Conservation (phyloP, 2,329 filamentous ascomycete species). For the Fusarium sp. region DNA sequence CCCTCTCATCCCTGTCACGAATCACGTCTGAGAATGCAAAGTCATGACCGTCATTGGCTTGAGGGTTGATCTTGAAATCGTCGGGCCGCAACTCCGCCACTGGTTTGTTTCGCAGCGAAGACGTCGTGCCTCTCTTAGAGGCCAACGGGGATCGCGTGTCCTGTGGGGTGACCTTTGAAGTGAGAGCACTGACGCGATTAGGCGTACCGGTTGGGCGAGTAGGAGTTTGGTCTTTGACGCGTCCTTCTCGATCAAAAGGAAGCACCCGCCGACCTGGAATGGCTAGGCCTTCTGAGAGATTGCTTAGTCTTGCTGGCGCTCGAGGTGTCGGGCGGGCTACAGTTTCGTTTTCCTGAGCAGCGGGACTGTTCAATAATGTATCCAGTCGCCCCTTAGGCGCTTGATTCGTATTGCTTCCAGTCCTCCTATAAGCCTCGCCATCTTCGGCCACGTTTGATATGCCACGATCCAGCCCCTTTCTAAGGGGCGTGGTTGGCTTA, state of each 20-base stretch:
- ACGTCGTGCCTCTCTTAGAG: constrained; percentile 36
- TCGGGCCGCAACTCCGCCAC: constrained; percentile 67
- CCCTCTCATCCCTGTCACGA: constrained; percentile 74
- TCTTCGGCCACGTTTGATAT: constrained; percentile 62
- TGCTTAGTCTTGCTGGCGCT: constrained; percentile 25
- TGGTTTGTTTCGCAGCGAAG: constrained; percentile 67
- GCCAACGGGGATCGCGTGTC: constrained; percentile 25
- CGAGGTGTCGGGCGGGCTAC: constrained; percentile 42
- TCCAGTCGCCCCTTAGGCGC: constrained; percentile 46
- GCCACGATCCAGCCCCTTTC: constrained; percentile 46
- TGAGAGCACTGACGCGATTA: constrained; percentile 2
- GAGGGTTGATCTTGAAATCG: constrained; percentile 86
- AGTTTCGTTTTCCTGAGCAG: constrained; percentile 33
- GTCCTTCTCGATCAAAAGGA: constrained; percentile 46
- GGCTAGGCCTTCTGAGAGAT: constrained; percentile 37
- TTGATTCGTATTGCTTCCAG: constrained; percentile 9
- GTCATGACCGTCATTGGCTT: constrained; percentile 74
- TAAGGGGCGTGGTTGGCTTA: constrained; percentile 30
- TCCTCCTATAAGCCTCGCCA: constrained; percentile 48
- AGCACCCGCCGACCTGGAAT: constrained; percentile 56
- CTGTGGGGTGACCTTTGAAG: constrained; percentile 19
- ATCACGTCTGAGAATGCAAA: constrained; percentile 82
- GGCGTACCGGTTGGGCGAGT: constrained; percentile 18
- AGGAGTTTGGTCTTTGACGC: constrained; percentile 18
- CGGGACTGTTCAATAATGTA: constrained; percentile 47